Conservation (phyloP, 2,329 filamentous ascomycete genomes). For the Cercospora canescens region DNA sequence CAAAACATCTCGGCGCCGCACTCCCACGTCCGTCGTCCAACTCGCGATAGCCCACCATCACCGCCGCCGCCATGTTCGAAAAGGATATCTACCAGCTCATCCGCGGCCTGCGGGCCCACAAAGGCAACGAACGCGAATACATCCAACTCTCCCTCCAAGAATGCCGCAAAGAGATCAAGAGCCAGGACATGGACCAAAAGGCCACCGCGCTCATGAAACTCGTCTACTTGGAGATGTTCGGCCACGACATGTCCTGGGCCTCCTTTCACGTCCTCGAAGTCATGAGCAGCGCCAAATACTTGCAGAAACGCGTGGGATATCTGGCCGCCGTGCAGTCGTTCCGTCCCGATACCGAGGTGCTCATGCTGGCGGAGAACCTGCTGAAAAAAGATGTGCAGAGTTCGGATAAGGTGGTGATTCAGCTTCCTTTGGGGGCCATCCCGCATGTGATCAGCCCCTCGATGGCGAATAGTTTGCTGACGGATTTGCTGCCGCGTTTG, state of each 20-base stretch:
- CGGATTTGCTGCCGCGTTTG: conserved; percentile 82
- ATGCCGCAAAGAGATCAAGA: conserved; percentile 89
- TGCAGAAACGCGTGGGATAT: conserved; percentile 94
- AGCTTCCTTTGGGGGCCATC: conserved; percentile 83
- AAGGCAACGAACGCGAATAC: conserved; percentile 92
- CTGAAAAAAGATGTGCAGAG: conserved; percentile 90
- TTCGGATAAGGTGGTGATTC: conserved; percentile 72
- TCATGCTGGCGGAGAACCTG: conserved; percentile 96
- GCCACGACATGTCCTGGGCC: conserved; percentile 99
- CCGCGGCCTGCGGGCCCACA: conserved; percentile 89
- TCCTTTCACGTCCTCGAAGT: conserved; percentile 98
- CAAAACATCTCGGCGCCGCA: neutral
- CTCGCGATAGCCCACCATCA: neutral
- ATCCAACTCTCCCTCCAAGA: conserved; percentile 91
- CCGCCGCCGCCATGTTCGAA: conserved; percentile 73
- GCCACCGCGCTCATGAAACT: conserved; percentile 93
- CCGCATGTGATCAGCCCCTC: conserved; percentile 93
- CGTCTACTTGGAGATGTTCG: conserved; percentile 98
- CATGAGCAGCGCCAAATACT: conserved; percentile 94
- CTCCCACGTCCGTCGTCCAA: neutral
- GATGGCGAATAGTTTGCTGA: conserved; percentile 83
- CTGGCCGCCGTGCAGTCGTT: conserved; percentile 95
- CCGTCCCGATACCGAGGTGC: conserved; percentile 88
- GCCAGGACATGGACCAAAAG: conserved; percentile 96
- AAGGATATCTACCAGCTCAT: conserved; percentile 99